These are phyloP conservation scores for Suillus cothurnatus DNA, from an alignment of 768 basidiomycete genomes.

Conservation along the genomic window DNA sequence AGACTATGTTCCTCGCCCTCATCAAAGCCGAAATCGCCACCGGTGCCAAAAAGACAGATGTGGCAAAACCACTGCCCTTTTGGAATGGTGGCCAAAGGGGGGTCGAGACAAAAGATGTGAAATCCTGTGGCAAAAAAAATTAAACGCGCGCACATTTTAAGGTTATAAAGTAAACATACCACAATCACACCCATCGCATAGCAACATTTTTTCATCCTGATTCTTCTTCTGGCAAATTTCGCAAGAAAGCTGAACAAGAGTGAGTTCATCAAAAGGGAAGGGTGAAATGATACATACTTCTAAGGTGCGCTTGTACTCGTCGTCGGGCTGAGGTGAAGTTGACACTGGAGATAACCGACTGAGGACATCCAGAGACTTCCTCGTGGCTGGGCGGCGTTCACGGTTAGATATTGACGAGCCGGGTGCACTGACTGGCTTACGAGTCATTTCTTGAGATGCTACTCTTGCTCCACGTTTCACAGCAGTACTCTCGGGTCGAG, in stretches of 20 bases:
- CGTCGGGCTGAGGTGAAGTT: conserved; percentile 27
- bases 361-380: conserved; percentile 25
- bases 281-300: conserved; percentile 48
- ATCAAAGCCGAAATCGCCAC: conserved; percentile 97
- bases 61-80: conserved; percentile 97
- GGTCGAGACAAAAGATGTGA: conserved; percentile 96
- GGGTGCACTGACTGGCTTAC: conserved; percentile 30
- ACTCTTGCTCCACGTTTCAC: conserved; percentile 57
- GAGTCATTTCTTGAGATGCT: conserved; percentile 48
- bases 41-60: conserved; percentile 86
- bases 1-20: conserved; percentile 96
- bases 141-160: conserved; percentile 13
- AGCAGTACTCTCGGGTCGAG: conserved; percentile 38
- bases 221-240: conserved; percentile 93
- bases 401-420: neutral
- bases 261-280: conserved; percentile 21
- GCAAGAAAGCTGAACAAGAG: conserved; percentile 67
- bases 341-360: conserved; percentile 28
- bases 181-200: conserved; percentile 86
- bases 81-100: conserved; percentile 82
- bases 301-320: conserved; percentile 47
- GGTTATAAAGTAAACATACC: conserved; percentile 44
- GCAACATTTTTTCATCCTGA: conserved; percentile 87
- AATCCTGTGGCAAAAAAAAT: conserved; percentile 60
- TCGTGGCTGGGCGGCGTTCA: conserved; percentile 35